phyloP scores from a whole-genome alignment of 2,329 filamentous ascomycete genomes.

The Diaporthe sp. region DNA sequence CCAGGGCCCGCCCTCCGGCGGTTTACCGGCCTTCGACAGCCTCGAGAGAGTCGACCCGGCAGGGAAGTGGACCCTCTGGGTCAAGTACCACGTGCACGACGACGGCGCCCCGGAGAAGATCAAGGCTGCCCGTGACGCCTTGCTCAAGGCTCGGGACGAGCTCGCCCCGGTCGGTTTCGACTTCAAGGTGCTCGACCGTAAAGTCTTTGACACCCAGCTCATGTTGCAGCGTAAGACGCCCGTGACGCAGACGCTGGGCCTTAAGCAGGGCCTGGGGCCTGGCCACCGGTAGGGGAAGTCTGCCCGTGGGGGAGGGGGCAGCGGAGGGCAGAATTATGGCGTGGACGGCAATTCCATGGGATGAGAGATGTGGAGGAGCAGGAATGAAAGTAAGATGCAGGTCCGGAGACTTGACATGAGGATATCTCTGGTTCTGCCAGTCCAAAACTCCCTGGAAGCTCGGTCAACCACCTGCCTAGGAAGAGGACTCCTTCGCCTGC shows the following conservation, averaged over 20 bases:
- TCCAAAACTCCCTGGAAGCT: too few species aligned
- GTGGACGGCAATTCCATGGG: too few species aligned
- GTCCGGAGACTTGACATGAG: not conserved
- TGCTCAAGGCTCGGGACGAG: slow-evolving; percentile 61
- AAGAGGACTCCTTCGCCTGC: too few species aligned
- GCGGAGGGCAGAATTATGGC: not conserved
- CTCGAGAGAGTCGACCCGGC: slow-evolving; percentile 63
- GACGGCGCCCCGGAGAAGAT: slow-evolving; percentile 72
- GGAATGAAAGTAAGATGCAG: not conserved
- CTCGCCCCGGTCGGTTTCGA: slow-evolving; percentile 65
- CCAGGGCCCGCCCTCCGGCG: slow-evolving; percentile 50
- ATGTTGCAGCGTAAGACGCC: slow-evolving; percentile 36
- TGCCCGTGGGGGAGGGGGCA: not conserved
- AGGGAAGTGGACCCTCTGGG: slow-evolving; percentile 68
- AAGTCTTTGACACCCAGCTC: slow-evolving; percentile 63
- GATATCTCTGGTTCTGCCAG: not conserved
- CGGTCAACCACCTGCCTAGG: not conserved
- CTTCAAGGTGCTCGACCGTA: slow-evolving; percentile 66
- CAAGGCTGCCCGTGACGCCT: slow-evolving; percentile 66
- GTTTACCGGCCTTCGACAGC: slow-evolving; percentile 62
- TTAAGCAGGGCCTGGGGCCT: slow-evolving; percentile 34
- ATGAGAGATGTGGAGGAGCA: not conserved
- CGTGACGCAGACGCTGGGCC: slow-evolving; percentile 34
- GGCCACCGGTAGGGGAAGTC: slow-evolving; percentile 7
- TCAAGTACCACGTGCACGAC: slow-evolving; percentile 67